Evolutionary conservation across 148 eudicot species (phyloP).

Genomic region (Vaccinium vitisidaea): DNA sequence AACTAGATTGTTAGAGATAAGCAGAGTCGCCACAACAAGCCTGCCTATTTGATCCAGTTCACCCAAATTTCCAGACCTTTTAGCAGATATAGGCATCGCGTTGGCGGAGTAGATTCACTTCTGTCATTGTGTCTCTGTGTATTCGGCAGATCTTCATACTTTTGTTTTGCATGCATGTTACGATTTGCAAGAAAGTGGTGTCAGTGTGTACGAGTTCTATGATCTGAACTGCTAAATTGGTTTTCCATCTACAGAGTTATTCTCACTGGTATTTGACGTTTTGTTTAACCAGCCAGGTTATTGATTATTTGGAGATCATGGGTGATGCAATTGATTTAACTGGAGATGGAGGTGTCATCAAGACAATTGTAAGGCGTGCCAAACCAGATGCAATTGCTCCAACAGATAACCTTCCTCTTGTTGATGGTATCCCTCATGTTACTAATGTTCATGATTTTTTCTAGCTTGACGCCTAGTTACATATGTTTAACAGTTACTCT

Average conservation of each 20-base stretch:
- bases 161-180: not conserved
- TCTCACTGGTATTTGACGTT: not conserved
- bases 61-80: not conserved
- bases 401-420: conserved; percentile 76
- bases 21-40: not conserved
- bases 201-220: not conserved
- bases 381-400: conserved; percentile 82
- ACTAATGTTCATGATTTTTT: not conserved
- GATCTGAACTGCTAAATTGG: not conserved
- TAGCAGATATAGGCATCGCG: not conserved
- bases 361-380: conserved; percentile 64
- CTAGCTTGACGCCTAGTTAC: not conserved
- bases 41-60: not conserved
- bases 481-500: not conserved
- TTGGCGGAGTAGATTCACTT: conserved; percentile 4
- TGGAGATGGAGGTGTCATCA: conserved; percentile 92
- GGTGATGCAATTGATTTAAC: conserved; percentile 68
- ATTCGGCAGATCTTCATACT: not conserved
- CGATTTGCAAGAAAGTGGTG: not conserved
- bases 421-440: conserved; percentile 61
- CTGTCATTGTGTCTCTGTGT: not conserved
- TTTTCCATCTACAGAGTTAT: not conserved
- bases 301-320: conserved; percentile 43
- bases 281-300: conserved; percentile 25
- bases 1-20: not conserved